Conservation (phyloP, 345 rosid genomes). For the Balakata baccata region DNA sequence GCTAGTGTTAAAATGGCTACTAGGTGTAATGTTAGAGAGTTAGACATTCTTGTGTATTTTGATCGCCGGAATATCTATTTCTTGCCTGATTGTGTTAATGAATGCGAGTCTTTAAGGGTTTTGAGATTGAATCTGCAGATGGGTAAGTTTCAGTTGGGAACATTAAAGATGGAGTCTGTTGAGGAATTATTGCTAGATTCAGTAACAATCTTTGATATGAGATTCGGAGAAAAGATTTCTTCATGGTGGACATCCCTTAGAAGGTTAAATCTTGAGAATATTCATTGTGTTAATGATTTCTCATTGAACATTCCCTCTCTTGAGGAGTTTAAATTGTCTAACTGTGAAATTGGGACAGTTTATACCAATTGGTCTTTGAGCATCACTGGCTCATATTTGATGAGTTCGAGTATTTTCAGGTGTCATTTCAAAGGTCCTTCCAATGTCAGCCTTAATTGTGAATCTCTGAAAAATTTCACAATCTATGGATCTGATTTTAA, state of each 20-base stretch:
- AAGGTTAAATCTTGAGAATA: constrained; percentile 8
- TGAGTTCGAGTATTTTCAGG: not conserved
- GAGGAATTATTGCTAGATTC: constrained; percentile 10
- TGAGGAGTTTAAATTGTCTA: constrained; percentile 10
- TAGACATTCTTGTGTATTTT: constrained; percentile 14
- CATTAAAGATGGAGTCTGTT: constrained; percentile 4
- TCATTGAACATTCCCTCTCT: constrained; percentile 1
- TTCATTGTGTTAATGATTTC: not conserved
- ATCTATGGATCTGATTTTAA: not conserved
- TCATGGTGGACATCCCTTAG: constrained; percentile 7
- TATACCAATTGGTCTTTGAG: not conserved
- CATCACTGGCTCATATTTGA: constrained; percentile 12
- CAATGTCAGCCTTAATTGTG: not conserved
- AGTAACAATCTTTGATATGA: not conserved
- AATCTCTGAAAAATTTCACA: constrained; percentile 8
- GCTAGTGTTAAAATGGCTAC: constrained; percentile 4
- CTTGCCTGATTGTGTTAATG: constrained; percentile 5
- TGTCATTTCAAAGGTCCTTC: not conserved
- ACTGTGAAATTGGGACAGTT: not conserved
- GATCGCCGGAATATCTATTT: not conserved
- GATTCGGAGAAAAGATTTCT: constrained; percentile 8
- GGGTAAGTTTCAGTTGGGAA: not conserved
- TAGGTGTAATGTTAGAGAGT: constrained; percentile 11
- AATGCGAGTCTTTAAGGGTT: constrained; percentile 12
- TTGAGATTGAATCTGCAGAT: constrained; percentile 21